phyloP scores from a whole-genome alignment of 2,329 filamentous ascomycete species.

The Diaporthe humulicola region DNA sequence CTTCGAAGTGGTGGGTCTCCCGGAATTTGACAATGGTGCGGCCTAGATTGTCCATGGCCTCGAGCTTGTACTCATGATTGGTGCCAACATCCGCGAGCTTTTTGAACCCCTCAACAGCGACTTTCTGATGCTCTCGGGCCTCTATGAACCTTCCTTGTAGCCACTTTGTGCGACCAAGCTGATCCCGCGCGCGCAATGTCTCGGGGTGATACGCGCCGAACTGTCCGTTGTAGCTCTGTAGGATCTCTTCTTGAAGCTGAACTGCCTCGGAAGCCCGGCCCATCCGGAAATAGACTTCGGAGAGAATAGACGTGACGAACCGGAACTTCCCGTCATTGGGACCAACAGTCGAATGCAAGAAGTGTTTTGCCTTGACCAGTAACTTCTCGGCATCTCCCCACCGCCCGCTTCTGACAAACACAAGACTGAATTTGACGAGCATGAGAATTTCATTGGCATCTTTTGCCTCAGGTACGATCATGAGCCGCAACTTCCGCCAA shows the following conservation, averaged over 20 bases:
- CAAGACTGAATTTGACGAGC: neutral
- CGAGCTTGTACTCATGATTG: neutral
- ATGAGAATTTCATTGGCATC: neutral
- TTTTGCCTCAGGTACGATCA: no score
- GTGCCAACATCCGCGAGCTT: neutral
- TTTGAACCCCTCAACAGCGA: neutral
- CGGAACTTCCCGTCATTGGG: neutral
- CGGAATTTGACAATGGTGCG: neutral
- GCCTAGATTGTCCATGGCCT: neutral
- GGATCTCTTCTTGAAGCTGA: neutral
- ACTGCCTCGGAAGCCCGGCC: neutral
- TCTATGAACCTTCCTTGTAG: neutral
- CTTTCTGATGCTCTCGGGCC: neutral
- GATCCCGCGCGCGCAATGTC: neutral
- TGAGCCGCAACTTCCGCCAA: no score
- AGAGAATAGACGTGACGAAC: neutral
- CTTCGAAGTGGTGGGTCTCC: neutral
- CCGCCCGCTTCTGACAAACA: neutral
- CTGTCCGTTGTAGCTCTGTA: neutral
- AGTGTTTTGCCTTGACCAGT: neutral
- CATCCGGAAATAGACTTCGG: neutral
- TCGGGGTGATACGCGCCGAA: neutral
- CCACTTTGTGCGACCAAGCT: neutral
- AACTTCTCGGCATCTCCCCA: neutral
- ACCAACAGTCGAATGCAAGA: neutral